These are phyloP conservation scores for Aspergillus neoniger DNA, from an alignment of 2,329 filamentous ascomycete genomes.

Conservation along the genomic window DNA sequence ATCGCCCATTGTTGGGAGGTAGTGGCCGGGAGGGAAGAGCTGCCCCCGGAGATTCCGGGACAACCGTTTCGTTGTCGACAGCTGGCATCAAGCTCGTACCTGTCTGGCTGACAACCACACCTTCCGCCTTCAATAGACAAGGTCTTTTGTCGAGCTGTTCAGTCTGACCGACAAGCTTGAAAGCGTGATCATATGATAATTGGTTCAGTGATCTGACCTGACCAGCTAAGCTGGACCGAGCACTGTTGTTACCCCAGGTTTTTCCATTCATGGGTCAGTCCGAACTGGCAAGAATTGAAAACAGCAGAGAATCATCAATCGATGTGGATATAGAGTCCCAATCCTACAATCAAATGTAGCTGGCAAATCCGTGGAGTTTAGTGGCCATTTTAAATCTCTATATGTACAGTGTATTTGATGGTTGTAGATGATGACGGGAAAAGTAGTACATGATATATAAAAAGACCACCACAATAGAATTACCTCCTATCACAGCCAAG, in stretches of 20 bases:
- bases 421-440: conserved; percentile 25
- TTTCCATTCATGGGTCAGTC: background rate
- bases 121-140: background rate
- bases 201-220: background rate
- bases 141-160: background rate
- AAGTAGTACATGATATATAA: conserved; percentile 36
- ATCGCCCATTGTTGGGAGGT: background rate
- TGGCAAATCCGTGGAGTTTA: conserved; percentile 13
- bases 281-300: too few species aligned
- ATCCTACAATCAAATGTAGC: background rate
- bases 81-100: conserved; percentile 3
- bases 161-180: background rate
- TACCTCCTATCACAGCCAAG: conserved; percentile 18
- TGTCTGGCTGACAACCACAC: background rate
- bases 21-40: background rate
- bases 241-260: background rate
- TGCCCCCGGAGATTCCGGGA: background rate
- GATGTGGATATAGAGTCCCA: too few species aligned
- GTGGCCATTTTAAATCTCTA: conserved; percentile 34
- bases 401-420: conserved; percentile 33
- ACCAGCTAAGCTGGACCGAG: background rate
- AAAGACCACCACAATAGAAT: conserved; percentile 29
- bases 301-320: too few species aligned
- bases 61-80: conserved; percentile 7
- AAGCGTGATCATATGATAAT: background rate